A percentile compares a stretch with the other conserved stretches of the same genome.
phyloP scores from a whole-genome alignment of 495 filamentous ascomycete species.

The Letharia lupina region DNA sequence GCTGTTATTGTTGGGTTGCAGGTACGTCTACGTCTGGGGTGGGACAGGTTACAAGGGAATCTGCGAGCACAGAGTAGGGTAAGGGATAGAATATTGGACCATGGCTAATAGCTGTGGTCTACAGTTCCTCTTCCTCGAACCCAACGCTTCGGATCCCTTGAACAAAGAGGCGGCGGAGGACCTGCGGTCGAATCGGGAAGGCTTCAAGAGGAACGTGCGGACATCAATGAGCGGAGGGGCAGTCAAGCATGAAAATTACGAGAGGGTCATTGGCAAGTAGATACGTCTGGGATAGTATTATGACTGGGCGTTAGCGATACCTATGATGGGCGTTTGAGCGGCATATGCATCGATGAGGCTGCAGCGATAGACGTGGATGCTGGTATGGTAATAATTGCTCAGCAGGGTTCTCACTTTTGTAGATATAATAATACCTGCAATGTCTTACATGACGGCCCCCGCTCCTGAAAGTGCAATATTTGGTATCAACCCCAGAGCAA shows the following conservation, averaged over 20 bases:
- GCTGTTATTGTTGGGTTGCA: conserved; percentile 93
- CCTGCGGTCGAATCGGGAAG: conserved; percentile 70
- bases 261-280: conserved; percentile 55
- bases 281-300: background rate
- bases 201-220: conserved; percentile 85
- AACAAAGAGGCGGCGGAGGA: conserved; percentile 98
- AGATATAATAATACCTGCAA: background rate
- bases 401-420: background rate
- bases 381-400: conserved; percentile 2
- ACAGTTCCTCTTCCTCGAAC: conserved; percentile 94
- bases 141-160: conserved; percentile 91
- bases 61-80: background rate
- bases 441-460: background rate
- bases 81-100: background rate
- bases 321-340: conserved; percentile 18
- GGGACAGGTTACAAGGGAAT: background rate
- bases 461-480: background rate
- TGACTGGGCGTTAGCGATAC: conserved; percentile 1
- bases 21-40: conserved; percentile 38
- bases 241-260: conserved; percentile 65
- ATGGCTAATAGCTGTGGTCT: conserved; percentile 10
- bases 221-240: conserved; percentile 69
- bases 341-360: conserved; percentile 15
- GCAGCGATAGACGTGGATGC: background rate
- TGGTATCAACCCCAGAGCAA: background rate